phyloP scores from a whole-genome alignment of 139 green algal species.

The Zygnema cylindricum region DNA sequence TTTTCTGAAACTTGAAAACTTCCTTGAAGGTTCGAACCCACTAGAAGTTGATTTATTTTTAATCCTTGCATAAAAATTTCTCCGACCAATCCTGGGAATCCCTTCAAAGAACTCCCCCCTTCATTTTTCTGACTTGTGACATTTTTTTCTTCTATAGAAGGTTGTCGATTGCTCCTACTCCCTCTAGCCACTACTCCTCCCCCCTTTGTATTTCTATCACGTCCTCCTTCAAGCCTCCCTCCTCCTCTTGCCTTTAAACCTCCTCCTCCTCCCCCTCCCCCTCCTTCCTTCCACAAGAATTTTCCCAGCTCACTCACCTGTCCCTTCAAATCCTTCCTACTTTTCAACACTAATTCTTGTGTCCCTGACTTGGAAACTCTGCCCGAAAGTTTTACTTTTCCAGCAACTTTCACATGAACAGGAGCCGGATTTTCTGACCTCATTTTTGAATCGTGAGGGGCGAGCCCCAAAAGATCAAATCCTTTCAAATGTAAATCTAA shows the following conservation, averaged over 20 bases:
- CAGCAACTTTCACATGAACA: conserved; percentile 36
- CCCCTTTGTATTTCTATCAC: too few species aligned
- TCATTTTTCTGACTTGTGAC: background rate
- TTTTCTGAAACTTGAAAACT: background rate
- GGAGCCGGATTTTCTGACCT: background rate
- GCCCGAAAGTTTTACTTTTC: conserved; percentile 40
- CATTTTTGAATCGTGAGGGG: conserved; percentile 45
- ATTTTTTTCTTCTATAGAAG: too few species aligned
- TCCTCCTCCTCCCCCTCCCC: background rate
- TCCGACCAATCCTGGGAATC: conserved; percentile 19
- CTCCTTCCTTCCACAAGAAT: background rate
- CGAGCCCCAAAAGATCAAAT: conserved; percentile 76
- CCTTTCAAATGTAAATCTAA: conserved; percentile 65
- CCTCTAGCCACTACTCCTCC: background rate
- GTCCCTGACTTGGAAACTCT: background rate
- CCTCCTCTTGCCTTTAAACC: background rate
- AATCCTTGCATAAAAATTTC: conserved; percentile 31
- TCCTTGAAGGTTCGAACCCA: conserved; percentile 30
- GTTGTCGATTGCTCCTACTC: conserved; percentile 17
- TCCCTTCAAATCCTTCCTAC: background rate
- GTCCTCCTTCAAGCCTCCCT: background rate
- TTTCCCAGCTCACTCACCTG: background rate
- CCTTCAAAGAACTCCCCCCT: background rate
- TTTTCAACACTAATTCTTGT: background rate
- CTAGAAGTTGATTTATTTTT: conserved; percentile 44